These are phyloP conservation scores for Seminavis robusta DNA, from an alignment of 108 stramenopile species.

Conservation along the genomic window DNA sequence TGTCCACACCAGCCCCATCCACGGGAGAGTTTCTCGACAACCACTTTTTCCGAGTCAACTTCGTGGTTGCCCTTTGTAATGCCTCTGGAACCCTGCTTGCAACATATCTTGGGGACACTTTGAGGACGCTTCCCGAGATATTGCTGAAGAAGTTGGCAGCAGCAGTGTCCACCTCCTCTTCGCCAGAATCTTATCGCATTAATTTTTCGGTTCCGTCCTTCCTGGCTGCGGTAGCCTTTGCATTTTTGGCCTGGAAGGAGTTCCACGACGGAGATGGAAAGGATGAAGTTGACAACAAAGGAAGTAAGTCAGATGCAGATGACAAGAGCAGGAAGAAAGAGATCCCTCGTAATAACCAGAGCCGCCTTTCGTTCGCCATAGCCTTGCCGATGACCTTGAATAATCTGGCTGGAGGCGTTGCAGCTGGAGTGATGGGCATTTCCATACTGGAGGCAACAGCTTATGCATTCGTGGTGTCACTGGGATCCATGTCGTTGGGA, in stretches of 20 bases:
- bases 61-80: slow-evolving; percentile 33
- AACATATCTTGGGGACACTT: background rate
- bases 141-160: background rate
- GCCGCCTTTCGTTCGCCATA: slow-evolving; percentile 2
- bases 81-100: slow-evolving; percentile 32
- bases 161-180: background rate
- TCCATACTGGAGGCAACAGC: background rate
- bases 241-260: slow-evolving; percentile 1
- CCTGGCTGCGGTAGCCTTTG: slow-evolving; percentile 6
- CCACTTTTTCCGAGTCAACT: slow-evolving; percentile 24
- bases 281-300: background rate
- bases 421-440: slow-evolving; percentile 13
- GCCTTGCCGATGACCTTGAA: slow-evolving; percentile 57
- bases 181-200: background rate
- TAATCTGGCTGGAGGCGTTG: slow-evolving; percentile 51
- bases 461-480: background rate
- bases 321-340: background rate
- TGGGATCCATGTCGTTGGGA: background rate
- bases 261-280: background rate
- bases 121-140: background rate
- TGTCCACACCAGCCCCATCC: slow-evolving; percentile 7
- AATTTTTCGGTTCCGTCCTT: background rate
- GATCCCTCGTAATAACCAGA: background rate
- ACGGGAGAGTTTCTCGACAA: background rate
- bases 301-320: background rate